Conservation (phyloP, 768 basidiomycete species). For the Podaxis sp. region DNA sequence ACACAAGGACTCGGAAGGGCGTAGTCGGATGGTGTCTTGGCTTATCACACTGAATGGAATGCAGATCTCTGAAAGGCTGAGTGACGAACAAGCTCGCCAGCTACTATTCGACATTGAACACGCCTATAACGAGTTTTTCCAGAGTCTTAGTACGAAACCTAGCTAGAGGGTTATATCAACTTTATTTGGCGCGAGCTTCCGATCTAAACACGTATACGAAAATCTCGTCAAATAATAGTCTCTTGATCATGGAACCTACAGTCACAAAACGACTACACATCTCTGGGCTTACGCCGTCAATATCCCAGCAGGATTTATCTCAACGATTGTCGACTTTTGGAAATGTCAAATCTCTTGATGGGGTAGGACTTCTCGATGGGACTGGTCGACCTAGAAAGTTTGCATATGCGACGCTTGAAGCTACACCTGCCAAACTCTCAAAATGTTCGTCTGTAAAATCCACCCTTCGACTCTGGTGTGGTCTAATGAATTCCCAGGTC, state of each 20-base stretch:
- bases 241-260: slow-evolving; percentile 12
- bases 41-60: slow-evolving; percentile 95
- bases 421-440: slow-evolving; percentile 54
- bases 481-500: slow-evolving; percentile 40
- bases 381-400: slow-evolving; percentile 70
- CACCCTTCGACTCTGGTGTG: not conserved
- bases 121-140: slow-evolving; percentile 92
- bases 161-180: not conserved
- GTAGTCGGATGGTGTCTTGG: slow-evolving; percentile 93
- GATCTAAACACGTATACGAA: not conserved
- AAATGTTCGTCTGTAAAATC: slow-evolving; percentile 52
- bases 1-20: slow-evolving; percentile 95
- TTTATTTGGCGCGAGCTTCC: not conserved
- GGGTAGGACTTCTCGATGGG: slow-evolving; percentile 63
- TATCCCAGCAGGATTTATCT: slow-evolving; percentile 57
- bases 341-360: slow-evolving; percentile 65
- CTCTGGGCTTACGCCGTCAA: slow-evolving; percentile 71
- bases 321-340: slow-evolving; percentile 66
- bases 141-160: slow-evolving; percentile 50
- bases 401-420: slow-evolving; percentile 72
- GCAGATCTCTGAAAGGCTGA: slow-evolving; percentile 95
- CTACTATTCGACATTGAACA: slow-evolving; percentile 95
- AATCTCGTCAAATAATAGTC: not conserved
- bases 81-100: slow-evolving; percentile 93
- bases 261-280: slow-evolving; percentile 68